These are phyloP conservation scores for Daldinia sp. DNA, from an alignment of 2,329 filamentous ascomycete genomes.

Conservation along the genomic window DNA sequence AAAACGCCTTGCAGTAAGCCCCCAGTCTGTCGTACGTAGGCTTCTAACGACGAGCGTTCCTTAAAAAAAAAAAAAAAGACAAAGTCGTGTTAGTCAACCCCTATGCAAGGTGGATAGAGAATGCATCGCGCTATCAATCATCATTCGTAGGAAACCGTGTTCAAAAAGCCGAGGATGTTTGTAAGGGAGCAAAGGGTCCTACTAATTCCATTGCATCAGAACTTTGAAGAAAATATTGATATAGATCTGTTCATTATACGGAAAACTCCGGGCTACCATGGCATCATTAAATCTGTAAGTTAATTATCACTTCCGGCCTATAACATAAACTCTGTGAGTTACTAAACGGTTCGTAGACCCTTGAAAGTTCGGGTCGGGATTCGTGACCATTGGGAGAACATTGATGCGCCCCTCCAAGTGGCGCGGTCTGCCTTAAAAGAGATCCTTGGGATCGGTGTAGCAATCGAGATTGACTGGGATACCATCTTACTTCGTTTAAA, in stretches of 20 bases:
- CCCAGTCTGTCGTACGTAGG: background rate
- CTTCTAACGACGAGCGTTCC: background rate
- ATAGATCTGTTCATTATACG: background rate
- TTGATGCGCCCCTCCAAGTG: constrained; percentile 51
- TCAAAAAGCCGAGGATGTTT: background rate
- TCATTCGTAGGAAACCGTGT: background rate
- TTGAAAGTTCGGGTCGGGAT: constrained; percentile 58
- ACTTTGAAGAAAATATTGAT: background rate
- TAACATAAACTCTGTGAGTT: background rate
- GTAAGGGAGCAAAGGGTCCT: background rate
- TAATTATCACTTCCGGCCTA: background rate
- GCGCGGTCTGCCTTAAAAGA: constrained; percentile 51
- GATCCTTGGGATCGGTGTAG: constrained; percentile 56
- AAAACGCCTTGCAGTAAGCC: background rate
- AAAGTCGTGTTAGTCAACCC: background rate
- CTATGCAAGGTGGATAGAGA: background rate
- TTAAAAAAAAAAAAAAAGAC: too few species aligned
- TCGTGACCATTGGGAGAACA: constrained; percentile 58
- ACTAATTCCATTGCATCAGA: background rate
- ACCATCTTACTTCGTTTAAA: constrained; percentile 37
- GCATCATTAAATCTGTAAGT: constrained; percentile 16
- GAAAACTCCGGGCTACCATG: background rate
- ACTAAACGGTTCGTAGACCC: constrained; percentile 51
- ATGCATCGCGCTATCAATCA: background rate
- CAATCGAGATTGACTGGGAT: constrained; percentile 42